Base-by-base conservation (phyloP, 2,329 filamentous ascomycete species). In the Botrytis deweyae region DNA sequence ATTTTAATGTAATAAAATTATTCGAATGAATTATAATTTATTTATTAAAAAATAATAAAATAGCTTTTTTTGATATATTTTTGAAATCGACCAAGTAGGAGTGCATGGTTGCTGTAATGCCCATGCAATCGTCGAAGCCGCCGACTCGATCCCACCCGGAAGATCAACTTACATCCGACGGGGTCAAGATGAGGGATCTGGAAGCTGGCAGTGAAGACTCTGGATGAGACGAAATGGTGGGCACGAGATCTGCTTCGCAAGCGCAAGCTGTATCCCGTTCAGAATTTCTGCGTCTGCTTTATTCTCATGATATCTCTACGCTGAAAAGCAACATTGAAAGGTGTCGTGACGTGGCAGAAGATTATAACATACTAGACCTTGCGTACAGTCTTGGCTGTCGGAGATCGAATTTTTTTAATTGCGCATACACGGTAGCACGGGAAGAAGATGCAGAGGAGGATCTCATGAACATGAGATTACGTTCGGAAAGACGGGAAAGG, bases 41-140 rank as follows among this genome's bases (percentile, higher is more conserved):
- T 29, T 29, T 29, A 29, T 29, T 29, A 29, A 29, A 29, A 29
- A 29, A 29, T 29, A 29, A 29, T 29, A 29, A 29, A 29, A 29
- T 29, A 29, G 29, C 29, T 29, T 29, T 29, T 29, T 29, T 29
- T 29, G 29, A 29, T 29, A 29, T 29, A 29, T 29, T 29, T 29
- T 29, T 29, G 29, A 29, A 29, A 29, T 29, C 29, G 29, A 29
- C 29, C 29, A 29, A 29, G 29, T 29, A 29, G 29, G 29, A 29
- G 29, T 29, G 29, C 29, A 29, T 29, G 29, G 29, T 29, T 29
- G 29, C 29, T 29, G 29, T 29, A 79, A 79, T 75, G 80, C 79
- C 2, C 82, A 84, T 76, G 81, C 81, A 4, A 81, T 86, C 3
- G 77, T 78, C 52, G 71, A 73, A 49, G 64, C 38, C 12, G 40